Evolutionary conservation across 768 basidiomycete species (phyloP).

Genomic region (Tricholoma furcatifolium): DNA sequence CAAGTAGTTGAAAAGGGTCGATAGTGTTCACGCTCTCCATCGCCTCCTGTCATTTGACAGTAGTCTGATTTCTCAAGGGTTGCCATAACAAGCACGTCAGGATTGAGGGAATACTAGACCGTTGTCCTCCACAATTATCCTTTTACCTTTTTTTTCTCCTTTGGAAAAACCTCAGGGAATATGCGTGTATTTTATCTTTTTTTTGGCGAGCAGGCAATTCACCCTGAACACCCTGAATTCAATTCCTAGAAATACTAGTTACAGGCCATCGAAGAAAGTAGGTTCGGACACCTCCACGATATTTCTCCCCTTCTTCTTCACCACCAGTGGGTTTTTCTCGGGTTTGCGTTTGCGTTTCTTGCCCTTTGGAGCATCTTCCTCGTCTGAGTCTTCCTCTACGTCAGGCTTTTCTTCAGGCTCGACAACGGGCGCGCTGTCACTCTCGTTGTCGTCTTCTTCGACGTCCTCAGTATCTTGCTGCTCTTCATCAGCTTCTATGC

Average conservation of each 20-base stretch:
- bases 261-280: constrained; percentile 70
- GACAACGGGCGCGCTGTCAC: constrained; percentile 21
- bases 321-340: constrained; percentile 45
- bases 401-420: constrained; percentile 23
- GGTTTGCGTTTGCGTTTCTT: constrained; percentile 59
- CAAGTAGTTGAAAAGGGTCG: background rate
- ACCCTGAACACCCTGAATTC: background rate
- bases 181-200: no score
- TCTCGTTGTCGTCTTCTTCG: constrained; percentile 24
- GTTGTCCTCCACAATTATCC: no score
- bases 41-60: no score
- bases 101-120: no score
- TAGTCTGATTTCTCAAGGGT: no score
- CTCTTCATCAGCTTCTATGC: constrained; percentile 11
- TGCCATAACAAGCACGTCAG: no score
- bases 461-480: constrained; percentile 35
- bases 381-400: constrained; percentile 22
- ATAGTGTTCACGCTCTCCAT: no score
- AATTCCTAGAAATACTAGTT: constrained; percentile 10
- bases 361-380: constrained; percentile 28
- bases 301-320: constrained; percentile 59
- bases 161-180: no score
- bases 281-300: constrained; percentile 49
- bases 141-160: no score
- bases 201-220: no score